These are phyloP conservation scores for Colletotrichum sp. DNA, from an alignment of 2,329 filamentous ascomycete species.

Conservation along the genomic window DNA sequence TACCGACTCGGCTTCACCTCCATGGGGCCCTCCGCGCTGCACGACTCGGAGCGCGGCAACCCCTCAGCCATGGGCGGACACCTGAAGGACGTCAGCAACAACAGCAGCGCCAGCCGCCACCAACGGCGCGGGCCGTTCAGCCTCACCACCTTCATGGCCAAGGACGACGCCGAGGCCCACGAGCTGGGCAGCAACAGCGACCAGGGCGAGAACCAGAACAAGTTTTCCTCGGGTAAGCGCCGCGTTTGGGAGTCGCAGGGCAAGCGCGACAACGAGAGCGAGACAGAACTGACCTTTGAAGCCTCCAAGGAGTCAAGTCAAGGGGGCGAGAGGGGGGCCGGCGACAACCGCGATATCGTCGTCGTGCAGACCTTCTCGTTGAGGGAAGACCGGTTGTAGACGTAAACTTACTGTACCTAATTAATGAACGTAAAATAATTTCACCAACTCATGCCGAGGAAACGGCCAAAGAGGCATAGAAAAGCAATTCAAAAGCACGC, in stretches of 20 bases:
- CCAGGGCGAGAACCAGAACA: neutral
- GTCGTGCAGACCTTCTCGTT: constrained; percentile 11
- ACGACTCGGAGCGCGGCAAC: constrained; percentile 1
- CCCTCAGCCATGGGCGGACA: constrained; percentile 11
- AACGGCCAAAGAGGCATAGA: neutral
- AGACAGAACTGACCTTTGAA: constrained; percentile 20
- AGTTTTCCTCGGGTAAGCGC: constrained; percentile 1
- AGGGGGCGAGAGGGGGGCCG: neutral
- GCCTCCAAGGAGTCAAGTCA: constrained; percentile 4
- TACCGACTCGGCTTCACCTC: constrained; percentile 33
- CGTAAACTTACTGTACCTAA: neutral
- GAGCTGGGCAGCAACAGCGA: constrained; percentile 3
- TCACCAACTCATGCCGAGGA: neutral
- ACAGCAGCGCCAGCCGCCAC: neutral
- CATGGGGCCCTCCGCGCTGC: constrained; percentile 5
- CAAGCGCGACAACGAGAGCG: constrained; percentile 18
- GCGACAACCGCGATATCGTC: constrained; percentile 6
- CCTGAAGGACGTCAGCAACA: constrained; percentile 2
- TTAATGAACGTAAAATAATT: neutral
- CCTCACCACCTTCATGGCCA: constrained; percentile 30
- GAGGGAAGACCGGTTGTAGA: constrained; percentile 2
- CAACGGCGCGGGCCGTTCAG: constrained; percentile 27
- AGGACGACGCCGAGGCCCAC: constrained; percentile 23
- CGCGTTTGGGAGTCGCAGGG: constrained; percentile 15
- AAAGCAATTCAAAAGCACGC: neutral